Conservation (phyloP, 805 yeast genomes). For the Saturnispora zaruensis region DNA sequence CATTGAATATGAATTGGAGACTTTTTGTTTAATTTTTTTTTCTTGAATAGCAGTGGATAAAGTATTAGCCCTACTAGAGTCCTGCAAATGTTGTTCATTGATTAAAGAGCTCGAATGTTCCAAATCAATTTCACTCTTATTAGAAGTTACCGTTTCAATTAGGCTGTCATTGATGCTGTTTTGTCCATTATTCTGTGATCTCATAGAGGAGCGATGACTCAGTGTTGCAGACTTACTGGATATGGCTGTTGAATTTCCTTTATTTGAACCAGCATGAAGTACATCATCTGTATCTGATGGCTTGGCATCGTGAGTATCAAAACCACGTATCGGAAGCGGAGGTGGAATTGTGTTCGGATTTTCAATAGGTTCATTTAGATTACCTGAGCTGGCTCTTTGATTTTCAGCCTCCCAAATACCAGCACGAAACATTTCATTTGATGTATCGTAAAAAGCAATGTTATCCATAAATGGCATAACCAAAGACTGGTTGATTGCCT, state of each 20-base stretch:
- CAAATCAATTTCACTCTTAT: neutral
- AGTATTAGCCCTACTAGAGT: neutral
- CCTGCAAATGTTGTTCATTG: neutral
- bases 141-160: neutral
- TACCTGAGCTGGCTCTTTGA: neutral
- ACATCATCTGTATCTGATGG: neutral
- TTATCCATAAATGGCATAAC: constrained; percentile 91
- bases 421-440: constrained; percentile 70
- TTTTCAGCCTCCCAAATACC: constrained; percentile 88
- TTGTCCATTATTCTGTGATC: neutral
- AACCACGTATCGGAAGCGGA: neutral
- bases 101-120: neutral
- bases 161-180: neutral
- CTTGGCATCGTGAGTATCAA: neutral
- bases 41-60: neutral
- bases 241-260: neutral
- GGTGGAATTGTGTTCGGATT: neutral
- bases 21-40: constrained; percentile 16
- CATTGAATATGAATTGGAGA: constrained; percentile 44
- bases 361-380: neutral
- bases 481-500: constrained; percentile 67
- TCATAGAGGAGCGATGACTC: neutral
- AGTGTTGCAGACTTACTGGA: neutral
- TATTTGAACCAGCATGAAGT: neutral
- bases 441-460: constrained; percentile 58